phyloP scores from a whole-genome alignment of 306 rosid genomes.

The Acacia acuminata region DNA sequence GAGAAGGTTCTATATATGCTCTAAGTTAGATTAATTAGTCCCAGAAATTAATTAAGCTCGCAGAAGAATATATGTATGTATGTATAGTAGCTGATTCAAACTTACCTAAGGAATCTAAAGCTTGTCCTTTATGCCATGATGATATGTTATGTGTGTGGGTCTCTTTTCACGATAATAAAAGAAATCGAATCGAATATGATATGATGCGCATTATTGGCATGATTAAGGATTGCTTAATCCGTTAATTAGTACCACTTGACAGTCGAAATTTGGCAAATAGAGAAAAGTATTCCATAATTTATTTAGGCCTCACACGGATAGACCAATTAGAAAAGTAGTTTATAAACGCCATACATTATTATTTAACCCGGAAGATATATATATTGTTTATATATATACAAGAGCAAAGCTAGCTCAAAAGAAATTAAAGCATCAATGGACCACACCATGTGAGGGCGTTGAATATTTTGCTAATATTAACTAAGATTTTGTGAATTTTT shows the following conservation, averaged over 20 bases:
- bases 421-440: conserved; percentile 18
- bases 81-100: background rate
- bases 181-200: background rate
- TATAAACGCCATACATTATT: background rate
- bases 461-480: conserved; percentile 23
- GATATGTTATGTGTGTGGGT: background rate
- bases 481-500: background rate
- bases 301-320: background rate
- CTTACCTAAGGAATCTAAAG: background rate
- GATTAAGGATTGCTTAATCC: conserved; percentile 6
- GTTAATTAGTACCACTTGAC: conserved; percentile 1
- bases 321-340: background rate
- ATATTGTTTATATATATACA: background rate
- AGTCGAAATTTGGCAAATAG: background rate
- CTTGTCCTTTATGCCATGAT: background rate
- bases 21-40: background rate
- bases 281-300: background rate
- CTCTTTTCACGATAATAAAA: background rate
- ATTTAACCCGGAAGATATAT: background rate
- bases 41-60: background rate
- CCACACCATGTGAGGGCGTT: conserved; percentile 43
- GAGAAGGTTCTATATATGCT: background rate
- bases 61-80: background rate
- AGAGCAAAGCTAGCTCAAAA: conserved; percentile 6
- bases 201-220: background rate